Percentiles rank a stretch among this genome's conserved stretches.
These are phyloP conservation scores for Diddensiella santjacobensis DNA, from an alignment of 805 yeast genomes.

Conservation along the genomic window DNA sequence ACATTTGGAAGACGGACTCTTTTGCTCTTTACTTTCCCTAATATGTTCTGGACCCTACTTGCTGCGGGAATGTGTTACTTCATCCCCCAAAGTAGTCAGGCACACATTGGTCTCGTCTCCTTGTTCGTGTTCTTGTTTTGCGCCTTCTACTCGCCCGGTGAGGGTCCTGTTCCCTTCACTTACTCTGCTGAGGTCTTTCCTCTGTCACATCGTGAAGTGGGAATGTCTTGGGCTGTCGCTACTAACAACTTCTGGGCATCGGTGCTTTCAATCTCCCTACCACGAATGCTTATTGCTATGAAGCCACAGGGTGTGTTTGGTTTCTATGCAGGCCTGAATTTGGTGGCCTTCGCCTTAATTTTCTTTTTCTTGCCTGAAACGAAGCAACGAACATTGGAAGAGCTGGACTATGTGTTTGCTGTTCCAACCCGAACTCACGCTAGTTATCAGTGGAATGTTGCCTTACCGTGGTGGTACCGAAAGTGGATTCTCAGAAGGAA, in stretches of 20 bases:
- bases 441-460: slow-evolving; percentile 37
- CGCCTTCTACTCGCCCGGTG: slow-evolving; percentile 73
- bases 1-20: slow-evolving; percentile 64
- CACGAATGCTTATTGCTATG: slow-evolving; percentile 61
- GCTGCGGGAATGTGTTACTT: slow-evolving; percentile 57
- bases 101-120: slow-evolving; percentile 61
- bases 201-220: slow-evolving; percentile 69
- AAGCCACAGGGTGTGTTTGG: slow-evolving; percentile 82
- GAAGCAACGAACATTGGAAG: slow-evolving; percentile 66
- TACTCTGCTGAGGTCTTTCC: slow-evolving; percentile 76
- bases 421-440: slow-evolving; percentile 54
- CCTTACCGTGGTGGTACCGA: slow-evolving; percentile 4
- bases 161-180: slow-evolving; percentile 86
- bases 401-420: slow-evolving; percentile 63
- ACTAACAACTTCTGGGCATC: slow-evolving; percentile 53
- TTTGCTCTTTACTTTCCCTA: slow-evolving; percentile 54
- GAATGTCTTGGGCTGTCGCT: slow-evolving; percentile 62
- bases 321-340: slow-evolving; percentile 82
- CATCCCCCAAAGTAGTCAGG: slow-evolving; percentile 44
- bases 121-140: slow-evolving; percentile 72
- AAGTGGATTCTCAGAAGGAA: slow-evolving; percentile 4
- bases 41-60: slow-evolving; percentile 51
- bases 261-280: slow-evolving; percentile 70
- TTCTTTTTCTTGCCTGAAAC: slow-evolving; percentile 59
- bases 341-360: slow-evolving; percentile 65